Evolutionary conservation across 208 protist species (phyloP).

Genomic region (Sergeia podlipaevii): DNA sequence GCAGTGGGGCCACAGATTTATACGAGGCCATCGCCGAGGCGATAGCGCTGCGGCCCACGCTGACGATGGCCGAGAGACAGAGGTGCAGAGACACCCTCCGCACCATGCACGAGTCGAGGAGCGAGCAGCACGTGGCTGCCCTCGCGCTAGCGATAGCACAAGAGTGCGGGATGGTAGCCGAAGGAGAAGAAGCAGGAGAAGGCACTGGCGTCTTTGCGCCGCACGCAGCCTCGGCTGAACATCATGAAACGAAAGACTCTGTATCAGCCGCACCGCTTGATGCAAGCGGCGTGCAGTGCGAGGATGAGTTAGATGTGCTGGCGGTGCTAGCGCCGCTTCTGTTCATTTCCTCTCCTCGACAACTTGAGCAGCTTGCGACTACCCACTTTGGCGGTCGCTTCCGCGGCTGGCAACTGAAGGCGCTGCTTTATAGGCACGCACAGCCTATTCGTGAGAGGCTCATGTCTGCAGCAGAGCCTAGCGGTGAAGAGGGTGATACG

Average conservation of each 20-base stretch:
- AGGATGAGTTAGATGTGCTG: slow-evolving; percentile 29
- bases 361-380: slow-evolving; percentile 36
- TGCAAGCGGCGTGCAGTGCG: neutral
- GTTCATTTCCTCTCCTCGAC: slow-evolving; percentile 32
- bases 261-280: neutral
- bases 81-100: slow-evolving; percentile 11
- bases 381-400: slow-evolving; percentile 29
- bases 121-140: slow-evolving; percentile 27
- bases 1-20: too few species aligned
- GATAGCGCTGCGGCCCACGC: neutral
- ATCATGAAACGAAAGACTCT: neutral
- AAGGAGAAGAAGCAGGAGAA: neutral
- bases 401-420: slow-evolving; percentile 40
- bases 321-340: slow-evolving; percentile 39
- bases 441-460: slow-evolving; percentile 20
- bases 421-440: slow-evolving; percentile 39
- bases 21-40: slow-evolving; percentile 3
- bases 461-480: neutral
- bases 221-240: neutral
- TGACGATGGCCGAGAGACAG: slow-evolving; percentile 17
- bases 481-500: neutral
- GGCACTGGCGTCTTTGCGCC: neutral
- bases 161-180: neutral
- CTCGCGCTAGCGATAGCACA: slow-evolving; percentile 9
- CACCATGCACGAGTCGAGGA: slow-evolving; percentile 8